Evolutionary conservation across 208 protist species (phyloP).

Genomic region (Angomonas desouzai): DNA sequence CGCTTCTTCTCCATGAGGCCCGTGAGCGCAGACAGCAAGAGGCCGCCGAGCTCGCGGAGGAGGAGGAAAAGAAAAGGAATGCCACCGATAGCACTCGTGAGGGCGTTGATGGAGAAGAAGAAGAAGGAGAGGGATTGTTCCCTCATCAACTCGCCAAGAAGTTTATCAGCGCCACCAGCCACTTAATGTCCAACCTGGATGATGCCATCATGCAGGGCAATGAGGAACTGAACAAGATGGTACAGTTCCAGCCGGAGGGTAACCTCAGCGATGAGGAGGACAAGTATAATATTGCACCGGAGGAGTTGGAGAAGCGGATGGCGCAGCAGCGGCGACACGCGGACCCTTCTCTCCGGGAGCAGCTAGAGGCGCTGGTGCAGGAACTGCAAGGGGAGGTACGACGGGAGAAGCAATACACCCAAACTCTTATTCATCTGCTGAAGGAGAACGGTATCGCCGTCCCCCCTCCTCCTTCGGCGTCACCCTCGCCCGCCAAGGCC

Average conservation of each 20-base stretch:
- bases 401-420: constrained; percentile 22
- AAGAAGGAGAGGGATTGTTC: constrained; percentile 12
- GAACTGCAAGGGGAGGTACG: constrained; percentile 57
- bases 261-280: constrained; percentile 24
- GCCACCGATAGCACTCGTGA: not conserved
- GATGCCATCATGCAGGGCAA: constrained; percentile 28
- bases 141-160: constrained; percentile 34
- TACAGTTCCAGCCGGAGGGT: not conserved
- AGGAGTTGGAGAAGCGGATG: constrained; percentile 6
- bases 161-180: constrained; percentile 34
- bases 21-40: constrained; percentile 17
- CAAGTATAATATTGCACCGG: constrained; percentile 15
- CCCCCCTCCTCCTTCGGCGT: constrained; percentile 10
- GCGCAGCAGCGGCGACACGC: not conserved
- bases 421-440: constrained; percentile 29
- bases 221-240: constrained; percentile 7
- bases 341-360: constrained; percentile 14
- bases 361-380: constrained; percentile 53
- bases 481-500: not conserved
- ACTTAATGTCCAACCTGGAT: constrained; percentile 38
- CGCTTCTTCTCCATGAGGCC: constrained; percentile 16
- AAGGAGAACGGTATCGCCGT: constrained; percentile 22
- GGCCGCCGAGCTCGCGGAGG: not conserved
- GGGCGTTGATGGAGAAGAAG: not conserved
- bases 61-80: constrained; percentile 1